Conservation (phyloP, 352 stramenopile species). For the Pythium grandisporangium region DNA sequence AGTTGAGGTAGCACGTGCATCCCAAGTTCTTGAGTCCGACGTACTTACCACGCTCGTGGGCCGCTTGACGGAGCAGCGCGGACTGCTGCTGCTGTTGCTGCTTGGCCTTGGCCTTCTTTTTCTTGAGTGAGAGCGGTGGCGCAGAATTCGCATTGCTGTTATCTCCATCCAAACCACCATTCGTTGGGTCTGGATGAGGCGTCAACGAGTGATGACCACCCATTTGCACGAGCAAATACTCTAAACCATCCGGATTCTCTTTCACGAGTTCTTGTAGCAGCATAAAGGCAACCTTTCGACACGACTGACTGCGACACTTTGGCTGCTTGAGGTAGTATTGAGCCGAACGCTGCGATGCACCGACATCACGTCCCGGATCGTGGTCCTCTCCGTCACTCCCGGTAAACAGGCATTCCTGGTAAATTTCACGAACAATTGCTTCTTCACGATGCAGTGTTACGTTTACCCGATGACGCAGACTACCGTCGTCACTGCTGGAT, state of each 20-base stretch:
- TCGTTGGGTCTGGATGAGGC: too few relatives aligned
- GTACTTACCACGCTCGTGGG: slow-evolving; percentile 66
- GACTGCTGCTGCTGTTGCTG: slow-evolving; percentile 23
- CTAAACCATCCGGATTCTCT: slow-evolving; percentile 51
- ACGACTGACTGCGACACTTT: slow-evolving; percentile 74
- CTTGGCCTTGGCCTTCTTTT: slow-evolving; percentile 27
- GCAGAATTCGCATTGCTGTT: slow-evolving; percentile 2
- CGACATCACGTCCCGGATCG: slow-evolving; percentile 4
- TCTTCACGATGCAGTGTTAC: slow-evolving; percentile 11
- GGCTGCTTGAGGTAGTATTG: slow-evolving; percentile 74
- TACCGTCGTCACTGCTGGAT: slow-evolving; percentile 21
- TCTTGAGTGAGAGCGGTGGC: slow-evolving; percentile 31
- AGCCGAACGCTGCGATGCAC: slow-evolving; percentile 19
- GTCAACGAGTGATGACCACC: slow-evolving; percentile 64
- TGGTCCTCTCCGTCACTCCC: slow-evolving; percentile 3
- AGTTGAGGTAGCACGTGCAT: slow-evolving; percentile 96
- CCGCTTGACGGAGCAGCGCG: too few relatives aligned
- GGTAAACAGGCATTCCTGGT: slow-evolving; percentile 14
- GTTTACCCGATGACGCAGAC: slow-evolving; percentile 12
- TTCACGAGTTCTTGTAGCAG: slow-evolving; percentile 58
- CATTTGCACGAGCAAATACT: slow-evolving; percentile 66
- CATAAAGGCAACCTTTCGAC: slow-evolving; percentile 66
- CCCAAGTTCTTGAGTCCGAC: slow-evolving; percentile 93
- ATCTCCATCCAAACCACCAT: too few relatives aligned
- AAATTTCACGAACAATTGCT: slow-evolving; percentile 15